Evolutionary conservation across 306 rosid species (phyloP).

Genomic region (Cucurbita pepo): DNA sequence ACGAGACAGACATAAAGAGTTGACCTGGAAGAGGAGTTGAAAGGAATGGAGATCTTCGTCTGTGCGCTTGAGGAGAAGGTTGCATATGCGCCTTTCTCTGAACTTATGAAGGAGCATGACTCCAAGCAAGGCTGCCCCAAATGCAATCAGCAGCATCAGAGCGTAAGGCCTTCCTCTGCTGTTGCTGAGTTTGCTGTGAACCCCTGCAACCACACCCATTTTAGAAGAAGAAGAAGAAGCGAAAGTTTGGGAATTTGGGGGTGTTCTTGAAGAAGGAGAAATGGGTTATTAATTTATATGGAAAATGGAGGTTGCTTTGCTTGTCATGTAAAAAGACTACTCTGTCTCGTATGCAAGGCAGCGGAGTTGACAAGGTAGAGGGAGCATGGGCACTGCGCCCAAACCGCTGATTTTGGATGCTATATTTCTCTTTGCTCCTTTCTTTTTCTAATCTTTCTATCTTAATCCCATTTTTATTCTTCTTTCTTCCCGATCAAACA

Average conservation of each 20-base stretch:
- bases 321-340: constrained; percentile 62
- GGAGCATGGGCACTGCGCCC: constrained; percentile 35
- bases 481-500: not conserved
- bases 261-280: not conserved
- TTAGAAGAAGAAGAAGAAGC: not conserved
- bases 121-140: constrained; percentile 73
- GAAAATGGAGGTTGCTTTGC: constrained; percentile 17
- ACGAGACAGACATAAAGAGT: not conserved
- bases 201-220: constrained; percentile 20
- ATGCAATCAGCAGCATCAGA: constrained; percentile 41
- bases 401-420: not conserved
- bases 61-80: constrained; percentile 48
- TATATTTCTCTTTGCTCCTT: not conserved
- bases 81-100: constrained; percentile 65
- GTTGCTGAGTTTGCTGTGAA: constrained; percentile 30
- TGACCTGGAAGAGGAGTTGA: constrained; percentile 55
- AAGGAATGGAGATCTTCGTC: constrained; percentile 41
- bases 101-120: constrained; percentile 69
- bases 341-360: not conserved
- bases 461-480: not conserved
- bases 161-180: constrained; percentile 33
- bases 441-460: not conserved
- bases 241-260: not conserved
- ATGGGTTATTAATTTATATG: not conserved
- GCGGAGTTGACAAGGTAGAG: constrained; percentile 23